Evolutionary conservation across 169 alveolate species (phyloP).

Genomic region (Plasmodium ovale): DNA sequence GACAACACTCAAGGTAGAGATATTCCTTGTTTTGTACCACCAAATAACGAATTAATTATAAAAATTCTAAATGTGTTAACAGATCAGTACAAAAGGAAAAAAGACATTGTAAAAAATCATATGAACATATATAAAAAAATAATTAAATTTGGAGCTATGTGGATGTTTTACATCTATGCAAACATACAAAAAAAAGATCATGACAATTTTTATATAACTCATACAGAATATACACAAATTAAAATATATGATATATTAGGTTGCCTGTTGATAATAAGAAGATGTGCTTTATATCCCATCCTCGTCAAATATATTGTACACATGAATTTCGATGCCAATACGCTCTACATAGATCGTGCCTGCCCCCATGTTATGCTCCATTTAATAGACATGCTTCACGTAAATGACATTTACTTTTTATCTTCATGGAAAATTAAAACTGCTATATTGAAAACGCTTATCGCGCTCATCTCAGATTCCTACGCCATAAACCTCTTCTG

Average conservation of each 20-base stretch:
- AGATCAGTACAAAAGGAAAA: conserved; percentile 31
- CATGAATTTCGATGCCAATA: conserved; percentile 23
- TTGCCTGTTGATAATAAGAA: conserved; percentile 47
- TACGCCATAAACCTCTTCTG: conserved; percentile 70
- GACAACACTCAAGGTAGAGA: background rate
- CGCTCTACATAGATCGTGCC: conserved; percentile 15
- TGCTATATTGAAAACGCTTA: conserved; percentile 48
- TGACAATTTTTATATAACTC: conserved; percentile 22
- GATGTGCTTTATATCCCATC: conserved; percentile 65
- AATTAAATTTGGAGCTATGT: conserved; percentile 69
- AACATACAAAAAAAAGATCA: conserved; percentile 43
- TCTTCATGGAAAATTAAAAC: conserved; percentile 75
- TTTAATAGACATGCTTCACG: conserved; percentile 34
- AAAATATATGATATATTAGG: conserved; percentile 64
- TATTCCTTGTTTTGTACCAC: conserved; percentile 31
- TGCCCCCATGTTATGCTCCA: conserved; percentile 55
- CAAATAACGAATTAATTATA: conserved; percentile 53
- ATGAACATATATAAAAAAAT: conserved; percentile 45
- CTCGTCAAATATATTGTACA: conserved; percentile 45
- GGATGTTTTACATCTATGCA: conserved; percentile 61
- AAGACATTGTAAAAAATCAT: conserved; percentile 15
- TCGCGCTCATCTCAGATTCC: conserved; percentile 55
- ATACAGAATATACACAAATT: conserved; percentile 42
- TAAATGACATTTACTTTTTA: conserved; percentile 44
- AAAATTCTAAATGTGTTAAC: conserved; percentile 51